A percentile compares a stretch with the other conserved stretches of the same genome.
Evolutionary conservation across 495 filamentous ascomycete genomes (phyloP).

Genomic region (Polyplosphaeria fusca): DNA sequence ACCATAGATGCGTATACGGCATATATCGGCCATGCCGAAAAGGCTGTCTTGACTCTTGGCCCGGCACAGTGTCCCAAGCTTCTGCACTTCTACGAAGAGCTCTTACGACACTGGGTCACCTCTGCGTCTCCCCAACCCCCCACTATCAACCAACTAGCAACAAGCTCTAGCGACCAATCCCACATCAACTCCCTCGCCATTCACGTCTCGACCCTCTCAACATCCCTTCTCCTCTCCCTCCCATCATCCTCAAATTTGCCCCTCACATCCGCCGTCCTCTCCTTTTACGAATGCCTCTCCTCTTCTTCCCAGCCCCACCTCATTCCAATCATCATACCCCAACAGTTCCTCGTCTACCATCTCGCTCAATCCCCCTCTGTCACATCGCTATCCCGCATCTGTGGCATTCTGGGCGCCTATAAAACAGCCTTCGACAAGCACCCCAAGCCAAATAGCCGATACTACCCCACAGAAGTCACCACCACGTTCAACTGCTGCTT

Average conservation of each 20-base stretch:
- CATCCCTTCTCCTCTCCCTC: conserved; percentile 56
- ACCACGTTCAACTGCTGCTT: conserved; percentile 78
- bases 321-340: conserved; percentile 63
- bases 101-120: conserved; percentile 68
- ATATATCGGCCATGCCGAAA: conserved; percentile 59
- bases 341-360: conserved; percentile 65
- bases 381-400: conserved; percentile 66
- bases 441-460: conserved; percentile 43
- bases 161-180: neutral
- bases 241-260: conserved; percentile 34
- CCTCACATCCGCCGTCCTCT: conserved; percentile 55
- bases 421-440: conserved; percentile 72
- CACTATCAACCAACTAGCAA: conserved; percentile 6
- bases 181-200: conserved; percentile 47
- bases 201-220: conserved; percentile 61
- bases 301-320: conserved; percentile 45
- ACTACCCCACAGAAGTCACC: conserved; percentile 54
- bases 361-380: conserved; percentile 63
- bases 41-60: conserved; percentile 47
- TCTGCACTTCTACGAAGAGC: conserved; percentile 65
- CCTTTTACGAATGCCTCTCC: conserved; percentile 69
- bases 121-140: conserved; percentile 39
- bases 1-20: conserved; percentile 50
- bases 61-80: conserved; percentile 51
- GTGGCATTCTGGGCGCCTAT: conserved; percentile 61